Evolutionary conservation across 148 eudicot species (phyloP), one percentile per base, ranked within the genome.

Genomic region (Diospyros kaki): DNA sequence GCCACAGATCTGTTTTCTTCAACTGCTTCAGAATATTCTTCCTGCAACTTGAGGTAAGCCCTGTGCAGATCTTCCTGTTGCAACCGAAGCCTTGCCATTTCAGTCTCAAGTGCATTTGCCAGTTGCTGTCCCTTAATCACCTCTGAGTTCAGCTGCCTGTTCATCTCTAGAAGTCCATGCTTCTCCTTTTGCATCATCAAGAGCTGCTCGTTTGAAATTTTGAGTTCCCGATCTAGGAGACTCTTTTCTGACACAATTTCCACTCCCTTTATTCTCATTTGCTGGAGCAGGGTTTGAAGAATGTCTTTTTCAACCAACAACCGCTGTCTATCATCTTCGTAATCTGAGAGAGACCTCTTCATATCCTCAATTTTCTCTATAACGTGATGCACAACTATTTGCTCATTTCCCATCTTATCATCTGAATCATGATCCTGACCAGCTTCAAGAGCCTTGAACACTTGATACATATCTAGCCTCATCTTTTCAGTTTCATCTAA

Each of bases 401-500:
- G 81, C 71, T 88, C 96, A 0, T 79, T 73, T 79, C 83, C 94
- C 38, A 69, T 50, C 64, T 86, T 87, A 69, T 82, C 78, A 17
- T 76, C 80, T 17, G 74, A 17, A 5, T 11, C 70, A 71, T 42
- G 28, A 64, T 76, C 79, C 4, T 71, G 83, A 73, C 79, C 82
- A 53, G 73, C 75, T 51, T 83, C 93, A 55, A 95, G 87, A 51
- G 88, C 86, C 81, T 77, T 84, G 80, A 92, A 80, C 51, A 93
- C 86, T 71, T 82, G 85, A 80, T 79, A 82, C 40, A 95, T 83
- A 46, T 94, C 96, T 81, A 80, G 76, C 80, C 91, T 89, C 76
- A 93, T 80, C 68, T 86, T 82, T 56, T 88, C 89, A 64, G 93
- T 86, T 77, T 88, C 92, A 72, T 85, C 96, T 65, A 93, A 75